These are phyloP conservation scores for Podila epicladia DNA, from an alignment of 192 early-diverging fungal species.

Conservation along the genomic window DNA sequence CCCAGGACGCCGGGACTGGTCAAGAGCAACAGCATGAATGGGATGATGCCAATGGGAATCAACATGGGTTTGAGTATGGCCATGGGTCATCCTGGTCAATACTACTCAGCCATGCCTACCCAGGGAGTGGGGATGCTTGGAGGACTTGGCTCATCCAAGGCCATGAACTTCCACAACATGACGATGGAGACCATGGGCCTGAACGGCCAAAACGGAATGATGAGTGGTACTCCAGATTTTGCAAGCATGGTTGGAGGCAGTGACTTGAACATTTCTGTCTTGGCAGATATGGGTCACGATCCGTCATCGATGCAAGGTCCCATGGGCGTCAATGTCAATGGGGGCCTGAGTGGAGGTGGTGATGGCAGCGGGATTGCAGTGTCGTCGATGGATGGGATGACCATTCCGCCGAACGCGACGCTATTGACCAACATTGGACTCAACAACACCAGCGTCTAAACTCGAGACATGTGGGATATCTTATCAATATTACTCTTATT, in stretches of 20 bases:
- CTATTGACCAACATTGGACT: background rate
- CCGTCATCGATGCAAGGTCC: background rate
- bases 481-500: no score
- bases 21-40: background rate
- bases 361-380: background rate
- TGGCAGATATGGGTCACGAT: background rate
- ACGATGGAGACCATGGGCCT: background rate
- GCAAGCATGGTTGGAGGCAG: background rate
- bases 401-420: background rate
- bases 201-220: background rate
- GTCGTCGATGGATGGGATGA: background rate
- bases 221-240: background rate
- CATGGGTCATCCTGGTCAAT: background rate
- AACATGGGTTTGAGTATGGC: background rate
- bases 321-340: no score
- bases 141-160: background rate
- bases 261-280: background rate
- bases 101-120: background rate
- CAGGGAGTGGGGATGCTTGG: background rate
- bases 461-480: no score
- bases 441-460: background rate
- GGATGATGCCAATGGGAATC: background rate
- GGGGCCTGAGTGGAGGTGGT: background rate
- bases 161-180: background rate
- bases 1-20: background rate